Base-by-base conservation (phyloP, 1,139 yeast genomes). In the Arxiozyma bovina region DNA sequence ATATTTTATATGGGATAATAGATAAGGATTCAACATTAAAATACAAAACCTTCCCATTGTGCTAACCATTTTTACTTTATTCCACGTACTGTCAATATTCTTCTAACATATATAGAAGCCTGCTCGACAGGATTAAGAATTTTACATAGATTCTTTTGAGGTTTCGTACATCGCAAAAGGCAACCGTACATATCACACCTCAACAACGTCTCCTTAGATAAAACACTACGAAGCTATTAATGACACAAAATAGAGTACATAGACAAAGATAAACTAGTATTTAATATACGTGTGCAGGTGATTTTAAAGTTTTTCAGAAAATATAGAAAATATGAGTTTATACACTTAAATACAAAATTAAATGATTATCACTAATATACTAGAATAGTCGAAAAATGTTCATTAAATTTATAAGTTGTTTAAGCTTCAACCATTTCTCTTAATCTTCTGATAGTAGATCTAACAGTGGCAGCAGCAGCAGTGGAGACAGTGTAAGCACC, bases 361-460 rank as follows among this genome's bases (percentile, higher is more conserved):
- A 43, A 43, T 43, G 45, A 43, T 20, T 43, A 43, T 6, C 12
- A 22, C 21, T 47, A 34, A 47, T 47, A 22, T 47, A 47, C 40
- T 47, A 34, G 50, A 47, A 47, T 47, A 47, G 45, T 43, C 12
- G 40, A 47, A 46, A 47, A 47, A 47, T 47, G 42, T 38, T 47
- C 41, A 47, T 47, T 47, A 47, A 40, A 25, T 25, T 45, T 25
- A 22, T 47, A 20, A 52, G 54, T 52, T 54, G 59, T 61, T 83
- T 90, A 94, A 76, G 96, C 99, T 82, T 94, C 99, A 80, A 96
- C 97, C 83, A 94, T 78, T 76, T 94, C 99, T 86, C 99, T 90
- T 81, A 94, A 88, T 87, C 99, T 96, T 85, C 99, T 93, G 82
- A 94, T 93, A 78, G 99, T 93, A 67, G 99, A 91, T 87, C 99